Conservation (phyloP, 176 grass and related monocot species). For the bread wheat (Triticum aestivum) region DNA sequence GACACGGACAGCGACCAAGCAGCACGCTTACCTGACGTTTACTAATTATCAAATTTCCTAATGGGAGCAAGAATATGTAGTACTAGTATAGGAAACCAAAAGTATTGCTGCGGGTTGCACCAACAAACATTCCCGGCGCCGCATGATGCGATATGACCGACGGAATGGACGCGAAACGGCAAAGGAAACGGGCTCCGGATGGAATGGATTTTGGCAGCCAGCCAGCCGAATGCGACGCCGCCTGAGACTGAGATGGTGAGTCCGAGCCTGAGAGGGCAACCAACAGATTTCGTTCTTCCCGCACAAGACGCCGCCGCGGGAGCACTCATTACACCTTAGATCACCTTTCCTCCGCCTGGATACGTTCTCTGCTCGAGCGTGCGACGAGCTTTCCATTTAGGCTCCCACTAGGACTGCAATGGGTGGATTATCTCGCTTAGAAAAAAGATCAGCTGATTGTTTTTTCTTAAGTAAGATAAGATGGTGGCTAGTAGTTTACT, state of each 20-base stretch:
- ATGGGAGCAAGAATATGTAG: not conserved
- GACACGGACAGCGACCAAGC: not conserved
- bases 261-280: not conserved
- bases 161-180: not conserved
- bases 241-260: no score
- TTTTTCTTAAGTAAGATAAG: not conserved
- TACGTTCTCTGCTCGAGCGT: not conserved
- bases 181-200: not conserved
- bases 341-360: not conserved
- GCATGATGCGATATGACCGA: conserved; percentile 11
- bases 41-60: not conserved
- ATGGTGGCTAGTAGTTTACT: no score
- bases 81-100: not conserved
- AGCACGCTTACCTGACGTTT: conserved; percentile 18
- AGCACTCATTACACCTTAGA: not conserved
- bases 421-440: not conserved
- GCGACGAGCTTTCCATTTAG: not conserved
- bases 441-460: not conserved
- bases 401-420: not conserved
- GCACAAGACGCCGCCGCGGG: not conserved
- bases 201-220: not conserved
- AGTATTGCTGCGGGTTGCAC: not conserved
- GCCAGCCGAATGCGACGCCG: conserved; percentile 24
- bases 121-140: not conserved
- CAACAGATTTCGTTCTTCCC: not conserved